Percentiles rank a stretch among this genome's conserved stretches.
Conservation (phyloP, 2,329 filamentous ascomycete species). For the Botryosphaeria dothidea region DNA sequence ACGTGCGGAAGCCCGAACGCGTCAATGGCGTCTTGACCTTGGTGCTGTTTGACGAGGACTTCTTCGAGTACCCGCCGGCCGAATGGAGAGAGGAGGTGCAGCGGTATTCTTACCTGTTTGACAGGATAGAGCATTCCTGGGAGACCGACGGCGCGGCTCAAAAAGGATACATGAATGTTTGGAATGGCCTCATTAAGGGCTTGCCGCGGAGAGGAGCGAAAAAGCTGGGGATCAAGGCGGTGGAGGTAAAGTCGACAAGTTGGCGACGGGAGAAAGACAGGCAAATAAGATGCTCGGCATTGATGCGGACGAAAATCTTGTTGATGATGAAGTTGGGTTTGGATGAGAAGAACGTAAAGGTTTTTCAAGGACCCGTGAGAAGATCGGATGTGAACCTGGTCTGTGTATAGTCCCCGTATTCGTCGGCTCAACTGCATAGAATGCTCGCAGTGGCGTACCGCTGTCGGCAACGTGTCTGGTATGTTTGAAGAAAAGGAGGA, state of each 20-base stretch:
- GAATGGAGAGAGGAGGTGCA: background rate
- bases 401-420: no score
- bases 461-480: no score
- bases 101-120: no score
- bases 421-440: no score
- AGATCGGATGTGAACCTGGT: background rate
- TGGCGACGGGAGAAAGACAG: no score
- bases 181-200: background rate
- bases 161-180: background rate
- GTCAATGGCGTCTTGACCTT: background rate
- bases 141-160: no score
- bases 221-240: background rate
- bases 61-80: background rate
- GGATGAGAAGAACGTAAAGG: background rate
- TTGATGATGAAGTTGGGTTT: background rate
- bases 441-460: no score
- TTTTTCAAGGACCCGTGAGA: background rate
- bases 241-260: background rate
- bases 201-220: background rate
- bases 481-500: no score
- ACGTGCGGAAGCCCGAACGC: background rate
- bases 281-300: no score
- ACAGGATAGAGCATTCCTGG: no score
- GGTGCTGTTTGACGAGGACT: background rate
- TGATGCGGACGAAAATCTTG: background rate